Evolutionary conservation across 257 asterid species (phyloP), one percentile per base, ranked within the genome.

Genomic region (Penstemon newberryi): DNA sequence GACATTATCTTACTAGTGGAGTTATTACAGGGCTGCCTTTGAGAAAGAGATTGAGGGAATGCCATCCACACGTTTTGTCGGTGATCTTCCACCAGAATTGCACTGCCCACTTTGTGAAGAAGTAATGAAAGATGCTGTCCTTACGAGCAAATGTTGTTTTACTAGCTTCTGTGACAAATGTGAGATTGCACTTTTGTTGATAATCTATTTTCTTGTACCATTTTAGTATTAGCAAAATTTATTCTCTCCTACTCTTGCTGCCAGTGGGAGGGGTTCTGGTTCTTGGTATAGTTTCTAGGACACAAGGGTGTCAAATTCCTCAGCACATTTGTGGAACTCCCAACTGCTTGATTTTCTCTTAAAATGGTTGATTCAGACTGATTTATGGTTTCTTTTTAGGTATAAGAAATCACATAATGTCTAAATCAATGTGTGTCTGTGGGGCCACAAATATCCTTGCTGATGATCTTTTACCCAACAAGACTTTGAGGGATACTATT

Each of bases 91-190:
- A 11, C 96, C 96, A 8, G 99, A 94, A 75, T 81, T 94, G 69
- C 96, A 77, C 56, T 94, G 99, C 71, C 97, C 99, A 13, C 75
- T 94, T 63, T 94, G 99, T 79, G 88, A 94, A 81, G 90, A 94
- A 86, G 99, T 94, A 11, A 94, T 94, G 94, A 94, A 91, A 82
- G 96, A 91, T 75, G 96, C 98, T 68, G 99, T 87, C 18, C 93
- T 94, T 44, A 85, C 98, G 12, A 94, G 99, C 95, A 94, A 89
- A 82, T 94, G 99, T 64, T 94, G 99, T 79, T 91, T 91, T 72
- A 85, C 74, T 47, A 94, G 98, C 82, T 91, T 82, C 70, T 94
- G 99, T 73, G 98, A 94, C 74, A 94, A 79, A 91, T 94, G 99
- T 94, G 84, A 84, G 99, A 56, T 50, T 73, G 33, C 33, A 7